phyloP scores from a whole-genome alignment of 2,329 filamentous ascomycete species.

The Ophiostoma ips region DNA sequence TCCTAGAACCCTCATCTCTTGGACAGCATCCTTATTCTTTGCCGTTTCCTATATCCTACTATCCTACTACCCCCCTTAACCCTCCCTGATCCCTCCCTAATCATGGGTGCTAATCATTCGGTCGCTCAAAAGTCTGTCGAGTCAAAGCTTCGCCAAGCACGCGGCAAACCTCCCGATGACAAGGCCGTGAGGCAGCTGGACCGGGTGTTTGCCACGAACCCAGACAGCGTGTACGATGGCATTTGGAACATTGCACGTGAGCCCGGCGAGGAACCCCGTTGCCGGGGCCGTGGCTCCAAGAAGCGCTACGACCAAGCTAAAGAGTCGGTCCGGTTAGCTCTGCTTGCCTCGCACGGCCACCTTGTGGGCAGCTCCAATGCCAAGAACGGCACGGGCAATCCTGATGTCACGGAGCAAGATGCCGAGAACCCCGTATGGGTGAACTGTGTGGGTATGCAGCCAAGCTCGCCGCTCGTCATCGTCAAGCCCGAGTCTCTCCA shows the following conservation, averaged over 20 bases:
- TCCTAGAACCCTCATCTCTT: background rate
- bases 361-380: background rate
- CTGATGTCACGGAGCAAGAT: background rate
- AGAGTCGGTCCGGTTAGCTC: slow-evolving; percentile 5
- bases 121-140: slow-evolving; percentile 11
- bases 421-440: slow-evolving; percentile 8
- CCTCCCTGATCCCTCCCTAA: background rate
- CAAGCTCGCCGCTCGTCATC: slow-evolving; percentile 12
- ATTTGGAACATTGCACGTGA: slow-evolving; percentile 11
- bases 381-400: background rate
- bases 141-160: slow-evolving; percentile 8
- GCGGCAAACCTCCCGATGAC: slow-evolving; percentile 6
- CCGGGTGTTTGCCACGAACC: slow-evolving; percentile 9
- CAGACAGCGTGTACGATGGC: slow-evolving; percentile 6
- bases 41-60: background rate
- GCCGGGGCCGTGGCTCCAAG: slow-evolving; percentile 8
- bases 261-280: slow-evolving; percentile 3
- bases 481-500: slow-evolving; percentile 14
- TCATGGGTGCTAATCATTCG: slow-evolving; percentile 1
- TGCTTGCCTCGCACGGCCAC: slow-evolving; percentile 4
- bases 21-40: background rate
- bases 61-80: background rate
- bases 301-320: slow-evolving; percentile 9
- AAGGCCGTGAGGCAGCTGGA: slow-evolving; percentile 9
- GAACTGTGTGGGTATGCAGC: slow-evolving; percentile 16